These are phyloP conservation scores for Alternaria alternata DNA, from an alignment of 2,329 filamentous ascomycete genomes.

Conservation along the genomic window DNA sequence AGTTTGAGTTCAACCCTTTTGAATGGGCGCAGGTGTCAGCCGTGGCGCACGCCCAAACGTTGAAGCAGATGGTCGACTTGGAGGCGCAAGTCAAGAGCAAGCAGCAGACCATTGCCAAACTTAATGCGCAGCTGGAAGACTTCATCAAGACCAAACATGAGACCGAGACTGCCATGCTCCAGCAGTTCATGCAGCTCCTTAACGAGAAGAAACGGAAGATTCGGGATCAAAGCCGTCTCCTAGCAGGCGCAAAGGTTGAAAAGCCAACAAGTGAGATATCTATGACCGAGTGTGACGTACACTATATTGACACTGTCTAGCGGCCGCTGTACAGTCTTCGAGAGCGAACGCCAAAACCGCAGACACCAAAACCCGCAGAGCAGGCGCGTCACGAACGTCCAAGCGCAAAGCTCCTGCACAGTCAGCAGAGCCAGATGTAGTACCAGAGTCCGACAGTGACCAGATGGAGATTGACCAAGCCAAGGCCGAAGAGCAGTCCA, in stretches of 20 bases:
- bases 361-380: conserved; percentile 38
- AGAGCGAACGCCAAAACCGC: conserved; percentile 34
- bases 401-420: conserved; percentile 47
- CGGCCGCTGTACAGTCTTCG: conserved; percentile 38
- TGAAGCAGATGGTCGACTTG: conserved; percentile 55
- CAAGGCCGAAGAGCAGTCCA: conserved; percentile 38
- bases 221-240: conserved; percentile 72
- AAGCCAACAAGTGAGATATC: conserved; percentile 33
- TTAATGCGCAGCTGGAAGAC: conserved; percentile 71
- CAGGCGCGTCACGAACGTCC: conserved; percentile 43
- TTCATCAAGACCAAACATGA: conserved; percentile 71
- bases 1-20: conserved; percentile 69
- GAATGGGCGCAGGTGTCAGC: conserved; percentile 73
- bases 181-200: conserved; percentile 74
- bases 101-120: conserved; percentile 64
- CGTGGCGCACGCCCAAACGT: conserved; percentile 57
- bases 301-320: conserved; percentile 21
- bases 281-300: background rate
- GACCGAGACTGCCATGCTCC: conserved; percentile 71
- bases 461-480: conserved; percentile 44
- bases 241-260: conserved; percentile 63
- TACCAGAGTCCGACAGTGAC: conserved; percentile 40
- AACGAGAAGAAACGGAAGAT: conserved; percentile 86
- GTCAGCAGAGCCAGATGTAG: conserved; percentile 31
- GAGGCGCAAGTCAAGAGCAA: conserved; percentile 58